A percentile compares a stretch with the other conserved stretches of the same genome.
Conservation (phyloP, 148 eudicot genomes). For the Vaccinium darrowii region DNA sequence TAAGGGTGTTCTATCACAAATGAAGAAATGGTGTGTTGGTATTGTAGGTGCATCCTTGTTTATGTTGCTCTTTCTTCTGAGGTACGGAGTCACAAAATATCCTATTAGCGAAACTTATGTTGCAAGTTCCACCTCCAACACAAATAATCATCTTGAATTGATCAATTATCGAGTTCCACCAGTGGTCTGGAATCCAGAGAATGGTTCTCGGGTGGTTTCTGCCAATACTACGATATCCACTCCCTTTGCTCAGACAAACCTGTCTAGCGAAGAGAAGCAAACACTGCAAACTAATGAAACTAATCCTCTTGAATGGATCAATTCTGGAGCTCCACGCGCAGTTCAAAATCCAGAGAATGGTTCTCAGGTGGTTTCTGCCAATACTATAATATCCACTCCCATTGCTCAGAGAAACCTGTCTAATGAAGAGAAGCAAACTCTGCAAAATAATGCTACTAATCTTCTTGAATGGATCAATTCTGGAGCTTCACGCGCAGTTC, state of each 20-base stretch:
- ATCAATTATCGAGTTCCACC: conserved; percentile 57
- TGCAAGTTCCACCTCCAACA: conserved; percentile 36
- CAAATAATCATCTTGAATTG: conserved; percentile 75
- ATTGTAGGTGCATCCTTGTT: conserved; percentile 54
- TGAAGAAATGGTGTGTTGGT: conserved; percentile 84
- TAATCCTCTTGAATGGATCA: conserved; percentile 76
- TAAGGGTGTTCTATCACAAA: conserved; percentile 37
- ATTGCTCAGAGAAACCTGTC: conserved; percentile 67
- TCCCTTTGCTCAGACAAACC: conserved; percentile 62
- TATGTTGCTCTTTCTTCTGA: conserved; percentile 61
- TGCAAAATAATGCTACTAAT: conserved; percentile 23
- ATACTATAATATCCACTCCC: conserved; percentile 44
- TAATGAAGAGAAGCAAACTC: conserved; percentile 53
- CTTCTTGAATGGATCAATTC: conserved; percentile 72
- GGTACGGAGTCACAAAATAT: conserved; percentile 46
- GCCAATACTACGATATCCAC: conserved; percentile 38
- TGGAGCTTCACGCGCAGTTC: conserved; percentile 53
- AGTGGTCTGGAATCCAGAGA: conserved; percentile 44
- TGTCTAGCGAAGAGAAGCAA: conserved; percentile 60
- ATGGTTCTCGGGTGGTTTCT: conserved; percentile 48
- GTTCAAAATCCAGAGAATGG: conserved; percentile 44
- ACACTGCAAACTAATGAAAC: conserved; percentile 28
- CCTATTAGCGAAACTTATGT: conserved; percentile 49
- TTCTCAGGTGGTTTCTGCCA: conserved; percentile 52
- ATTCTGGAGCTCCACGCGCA: conserved; percentile 52